Conservation (phyloP, 768 basidiomycete genomes). For the Lactarius akahatsu region DNA sequence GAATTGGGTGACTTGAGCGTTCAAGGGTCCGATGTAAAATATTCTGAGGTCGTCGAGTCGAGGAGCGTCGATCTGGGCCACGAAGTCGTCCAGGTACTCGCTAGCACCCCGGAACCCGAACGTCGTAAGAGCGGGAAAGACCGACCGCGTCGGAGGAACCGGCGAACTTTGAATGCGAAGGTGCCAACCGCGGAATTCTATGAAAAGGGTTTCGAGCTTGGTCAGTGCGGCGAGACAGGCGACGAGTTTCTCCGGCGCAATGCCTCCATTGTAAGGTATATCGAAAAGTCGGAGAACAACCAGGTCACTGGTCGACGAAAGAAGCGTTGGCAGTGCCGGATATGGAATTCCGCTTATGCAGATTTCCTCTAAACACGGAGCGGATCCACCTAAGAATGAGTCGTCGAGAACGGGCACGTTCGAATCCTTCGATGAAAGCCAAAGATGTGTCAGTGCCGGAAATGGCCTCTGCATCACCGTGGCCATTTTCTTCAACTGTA, state of each 20-base stretch:
- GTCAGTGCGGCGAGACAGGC: background rate
- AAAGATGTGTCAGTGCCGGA: background rate
- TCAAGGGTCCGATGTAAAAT: background rate
- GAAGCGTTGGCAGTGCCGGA: conserved; percentile 1
- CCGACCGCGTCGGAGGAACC: background rate
- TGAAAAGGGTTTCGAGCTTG: background rate
- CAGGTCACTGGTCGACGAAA: background rate
- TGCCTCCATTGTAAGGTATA: background rate
- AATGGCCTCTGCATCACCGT: conserved; percentile 4
- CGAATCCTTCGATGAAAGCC: background rate
- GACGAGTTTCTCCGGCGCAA: conserved; percentile 5
- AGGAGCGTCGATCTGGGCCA: conserved; percentile 3
- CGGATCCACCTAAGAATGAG: background rate
- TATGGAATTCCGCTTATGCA: background rate
- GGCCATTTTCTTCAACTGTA: background rate
- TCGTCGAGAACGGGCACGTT: background rate
- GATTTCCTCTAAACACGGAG: background rate
- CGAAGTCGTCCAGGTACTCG: conserved; percentile 15
- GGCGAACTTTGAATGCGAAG: background rate
- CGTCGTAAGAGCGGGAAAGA: background rate
- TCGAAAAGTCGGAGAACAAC: background rate
- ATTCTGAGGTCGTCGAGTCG: background rate
- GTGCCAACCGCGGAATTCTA: conserved; percentile 5
- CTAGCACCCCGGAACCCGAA: background rate
- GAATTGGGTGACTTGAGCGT: background rate